Base-by-base conservation (phyloP, 2,329 filamentous ascomycete species). In the Arachnomyces sp. region DNA sequence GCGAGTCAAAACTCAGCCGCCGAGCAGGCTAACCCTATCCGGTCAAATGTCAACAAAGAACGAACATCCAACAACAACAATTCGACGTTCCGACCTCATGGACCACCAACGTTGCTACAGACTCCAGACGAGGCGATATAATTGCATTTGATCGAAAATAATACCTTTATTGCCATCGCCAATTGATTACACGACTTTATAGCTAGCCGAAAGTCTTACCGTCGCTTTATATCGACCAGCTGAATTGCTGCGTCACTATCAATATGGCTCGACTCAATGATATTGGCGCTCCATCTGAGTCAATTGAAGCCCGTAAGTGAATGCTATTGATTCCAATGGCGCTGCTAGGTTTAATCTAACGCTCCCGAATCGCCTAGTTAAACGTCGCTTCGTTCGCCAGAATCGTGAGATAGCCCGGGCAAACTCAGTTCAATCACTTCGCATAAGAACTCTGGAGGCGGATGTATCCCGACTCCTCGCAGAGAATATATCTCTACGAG, bases 321-420 rank as follows among this genome's bases (percentile, higher is more conserved):
- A 28, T 16, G 6, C 7, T n/a, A n/a, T 18, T 29, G 15, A 9
- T 7, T 15, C 34, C 7, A 15, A 6, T 13, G 28, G 2, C 6
- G 12, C 9, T 7, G 12, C 9, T 20, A 15, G n/a, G 30, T 12
- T 9, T 33, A 16, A 11, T 11, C 32, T 42, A 32, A 34, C 12
- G 12, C 17, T 20, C 31, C 36, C 15, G n/a, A 9, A 28, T 29
- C 15, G 34, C 16, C 17, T 45, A 79, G 76, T 81, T 39, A 82
- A 80, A 63, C 68, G 78, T 44, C 66, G 77, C 48, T 81, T 81
- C 54, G 67, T 81, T 47, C 66, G 78, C 40, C 78, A 82, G 56
- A 82, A 82, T 55, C 74, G 78, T 49, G 78, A 82, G 55, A 74
- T 82, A 43, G 77, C 77, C 43, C 70, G 74, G 48, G 74, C 69